Base-by-base conservation (phyloP, 768 basidiomycete species). In the Lactifluus pinguis region DNA sequence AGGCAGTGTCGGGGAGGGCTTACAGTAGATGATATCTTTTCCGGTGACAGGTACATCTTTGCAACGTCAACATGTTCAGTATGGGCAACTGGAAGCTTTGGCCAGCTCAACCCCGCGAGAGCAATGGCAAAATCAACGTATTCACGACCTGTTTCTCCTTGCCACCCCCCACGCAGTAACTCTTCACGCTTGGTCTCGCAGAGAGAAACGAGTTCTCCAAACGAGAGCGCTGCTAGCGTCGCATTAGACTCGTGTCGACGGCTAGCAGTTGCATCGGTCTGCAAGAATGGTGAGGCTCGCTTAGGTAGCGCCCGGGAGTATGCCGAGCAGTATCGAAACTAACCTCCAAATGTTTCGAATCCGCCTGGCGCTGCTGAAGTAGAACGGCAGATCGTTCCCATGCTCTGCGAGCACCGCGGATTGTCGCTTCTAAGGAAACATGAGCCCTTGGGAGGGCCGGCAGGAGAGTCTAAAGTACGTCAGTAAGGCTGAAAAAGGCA, bases 371-470 rank as follows among this genome's bases (percentile, higher is more conserved):
- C 49, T 71, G 70, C 4, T 70, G 55, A 13, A 80, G 69, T 8
- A 65, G 42, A 4, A 72, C 70, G n/a, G 76, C 75, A 11, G 71
- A 65, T 30, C 72, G 76, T 15, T 71, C 69, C 78, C 79, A 79
- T 11, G 66, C 57, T 11, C 70, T 72, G 15, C 72, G 71, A 38
- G 61, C 69, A 2, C 66, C 62, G 53, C 73, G 75, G 17, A 69
- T 73, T 15, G 64, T 62, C 21, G 70, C 60, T 36, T 79, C 69
- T 17, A 72, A 62, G 14, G 66, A 57, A 30, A 72, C 66, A 66
- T 81, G 80, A 17, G 60, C 53, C 19, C 59, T 56, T 14, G 79
- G 74, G 30, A 76, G 74, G 47, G 63, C 66, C 38, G 65, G 70
- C 14, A 77, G 68, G 2, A 71, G 55, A 42, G 30, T 59, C 67